Evolutionary conservation across 768 basidiomycete genomes (phyloP).

Genomic region (Calocera cornea): DNA sequence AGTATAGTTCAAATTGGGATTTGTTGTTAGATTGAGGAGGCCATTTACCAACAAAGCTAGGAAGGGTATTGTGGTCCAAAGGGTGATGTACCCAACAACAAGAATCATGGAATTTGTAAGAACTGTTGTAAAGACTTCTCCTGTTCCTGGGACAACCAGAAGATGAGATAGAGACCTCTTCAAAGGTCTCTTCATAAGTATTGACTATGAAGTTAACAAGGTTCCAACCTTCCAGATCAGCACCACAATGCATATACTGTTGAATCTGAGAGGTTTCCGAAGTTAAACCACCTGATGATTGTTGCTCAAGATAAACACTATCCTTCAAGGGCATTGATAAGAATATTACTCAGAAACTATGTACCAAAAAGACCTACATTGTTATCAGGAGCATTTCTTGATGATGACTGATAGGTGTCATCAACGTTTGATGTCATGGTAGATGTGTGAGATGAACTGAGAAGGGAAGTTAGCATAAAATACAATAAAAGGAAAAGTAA

Average conservation of each 20-base stretch:
- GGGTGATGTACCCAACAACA: neutral
- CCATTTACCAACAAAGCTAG: neutral
- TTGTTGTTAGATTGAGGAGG: neutral
- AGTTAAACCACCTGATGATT: too few species aligned
- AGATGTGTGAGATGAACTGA: too few species aligned
- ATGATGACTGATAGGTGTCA: too few species aligned
- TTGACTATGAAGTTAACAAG: neutral
- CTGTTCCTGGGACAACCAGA: neutral
- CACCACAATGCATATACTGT: neutral
- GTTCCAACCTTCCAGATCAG: neutral
- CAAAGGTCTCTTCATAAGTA: neutral
- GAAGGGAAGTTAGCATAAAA: too few species aligned
- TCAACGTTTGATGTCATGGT: too few species aligned
- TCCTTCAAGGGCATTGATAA: too few species aligned
- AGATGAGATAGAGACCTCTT: neutral
- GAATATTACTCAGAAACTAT: too few species aligned
- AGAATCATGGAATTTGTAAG: slow-evolving; percentile 2
- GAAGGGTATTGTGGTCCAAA: neutral
- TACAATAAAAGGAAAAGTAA: too few species aligned
- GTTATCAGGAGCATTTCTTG: too few species aligned
- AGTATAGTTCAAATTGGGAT: neutral
- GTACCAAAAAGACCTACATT: too few species aligned
- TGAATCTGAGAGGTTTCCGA: too few species aligned
- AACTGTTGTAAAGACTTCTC: neutral
- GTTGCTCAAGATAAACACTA: too few species aligned